Evolutionary conservation across 331 rosid species (phyloP).

Genomic region (Ulmus americana): DNA sequence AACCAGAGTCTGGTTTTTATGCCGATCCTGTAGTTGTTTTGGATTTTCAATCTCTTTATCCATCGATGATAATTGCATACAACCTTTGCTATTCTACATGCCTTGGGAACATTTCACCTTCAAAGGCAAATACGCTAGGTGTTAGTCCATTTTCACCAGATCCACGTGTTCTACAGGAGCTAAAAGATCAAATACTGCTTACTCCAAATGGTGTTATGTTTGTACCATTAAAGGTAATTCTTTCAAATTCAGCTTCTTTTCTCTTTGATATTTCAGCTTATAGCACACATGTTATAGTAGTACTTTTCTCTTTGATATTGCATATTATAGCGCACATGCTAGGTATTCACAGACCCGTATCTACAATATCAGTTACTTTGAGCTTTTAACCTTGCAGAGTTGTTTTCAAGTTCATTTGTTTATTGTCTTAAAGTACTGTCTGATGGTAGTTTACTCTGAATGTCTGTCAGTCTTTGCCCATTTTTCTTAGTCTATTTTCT

Average conservation of each 20-base stretch:
- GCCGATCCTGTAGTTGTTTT: slow-evolving; percentile 86
- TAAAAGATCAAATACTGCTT: slow-evolving; percentile 64
- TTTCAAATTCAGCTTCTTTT: slow-evolving; percentile 2
- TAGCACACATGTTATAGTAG: too few relatives aligned
- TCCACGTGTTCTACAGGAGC: slow-evolving; percentile 42
- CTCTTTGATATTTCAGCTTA: neutral
- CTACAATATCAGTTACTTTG: neutral
- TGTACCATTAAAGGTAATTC: slow-evolving; percentile 68
- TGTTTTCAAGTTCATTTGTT: neutral
- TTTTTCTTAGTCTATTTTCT: slow-evolving; percentile 1
- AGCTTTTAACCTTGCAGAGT: neutral
- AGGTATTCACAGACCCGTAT: neutral
- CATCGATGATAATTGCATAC: slow-evolving; percentile 95
- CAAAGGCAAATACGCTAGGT: slow-evolving; percentile 70
- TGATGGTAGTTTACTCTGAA: neutral
- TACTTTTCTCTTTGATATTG: too few relatives aligned
- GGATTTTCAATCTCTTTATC: slow-evolving; percentile 95
- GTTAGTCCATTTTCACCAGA: slow-evolving; percentile 73
- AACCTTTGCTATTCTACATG: slow-evolving; percentile 92
- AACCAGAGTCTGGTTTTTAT: slow-evolving; percentile 94
- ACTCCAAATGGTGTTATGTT: slow-evolving; percentile 95
- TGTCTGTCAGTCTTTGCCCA: neutral
- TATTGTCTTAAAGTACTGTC: neutral
- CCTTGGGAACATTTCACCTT: slow-evolving; percentile 67
- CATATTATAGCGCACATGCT: neutral